Conservation (phyloP, 805 yeast genomes). For the Cyberlindnera euphorbiiphila region DNA sequence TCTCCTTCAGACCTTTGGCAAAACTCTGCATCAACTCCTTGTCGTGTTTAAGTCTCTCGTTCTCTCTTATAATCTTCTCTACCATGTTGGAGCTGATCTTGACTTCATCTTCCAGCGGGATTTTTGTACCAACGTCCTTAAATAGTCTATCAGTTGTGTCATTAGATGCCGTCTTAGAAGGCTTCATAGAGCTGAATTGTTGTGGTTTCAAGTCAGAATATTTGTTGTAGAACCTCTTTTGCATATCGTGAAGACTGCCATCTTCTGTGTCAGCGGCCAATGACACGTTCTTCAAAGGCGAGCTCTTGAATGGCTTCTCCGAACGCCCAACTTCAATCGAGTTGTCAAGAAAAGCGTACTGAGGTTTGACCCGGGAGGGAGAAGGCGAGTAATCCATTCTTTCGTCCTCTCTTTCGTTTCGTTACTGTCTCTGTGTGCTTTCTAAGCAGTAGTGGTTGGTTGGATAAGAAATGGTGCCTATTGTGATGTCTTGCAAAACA, state of each 20-base stretch:
- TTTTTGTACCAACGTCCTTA: conserved; percentile 15
- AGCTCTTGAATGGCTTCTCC: conserved; percentile 16
- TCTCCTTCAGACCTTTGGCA: conserved; percentile 32
- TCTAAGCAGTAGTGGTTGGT: not conserved
- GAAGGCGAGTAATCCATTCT: conserved; percentile 28
- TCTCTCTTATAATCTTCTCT: conserved; percentile 35
- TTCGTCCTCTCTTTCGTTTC: no score
- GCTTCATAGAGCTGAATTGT: conserved; percentile 13
- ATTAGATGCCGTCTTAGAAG: conserved; percentile 12
- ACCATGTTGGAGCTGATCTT: conserved; percentile 34
- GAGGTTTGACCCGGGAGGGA: conserved; percentile 22
- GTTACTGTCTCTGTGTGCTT: no score
- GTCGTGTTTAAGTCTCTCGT: conserved; percentile 33
- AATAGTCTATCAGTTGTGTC: conserved; percentile 24
- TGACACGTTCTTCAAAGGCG: conserved; percentile 15
- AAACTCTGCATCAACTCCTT: conserved; percentile 30
- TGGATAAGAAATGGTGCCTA: not conserved
- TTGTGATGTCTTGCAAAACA: no score
- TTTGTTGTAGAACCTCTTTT: conserved; percentile 20
- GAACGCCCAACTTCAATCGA: conserved; percentile 23
- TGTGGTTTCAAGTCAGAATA: conserved; percentile 24
- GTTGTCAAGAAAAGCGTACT: conserved; percentile 24
- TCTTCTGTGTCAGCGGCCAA: conserved; percentile 7
- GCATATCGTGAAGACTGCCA: conserved; percentile 15
- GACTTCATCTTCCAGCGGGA: conserved; percentile 30